phyloP scores from a whole-genome alignment of 139 green algal genomes.

The Medakamo hakoo region DNA sequence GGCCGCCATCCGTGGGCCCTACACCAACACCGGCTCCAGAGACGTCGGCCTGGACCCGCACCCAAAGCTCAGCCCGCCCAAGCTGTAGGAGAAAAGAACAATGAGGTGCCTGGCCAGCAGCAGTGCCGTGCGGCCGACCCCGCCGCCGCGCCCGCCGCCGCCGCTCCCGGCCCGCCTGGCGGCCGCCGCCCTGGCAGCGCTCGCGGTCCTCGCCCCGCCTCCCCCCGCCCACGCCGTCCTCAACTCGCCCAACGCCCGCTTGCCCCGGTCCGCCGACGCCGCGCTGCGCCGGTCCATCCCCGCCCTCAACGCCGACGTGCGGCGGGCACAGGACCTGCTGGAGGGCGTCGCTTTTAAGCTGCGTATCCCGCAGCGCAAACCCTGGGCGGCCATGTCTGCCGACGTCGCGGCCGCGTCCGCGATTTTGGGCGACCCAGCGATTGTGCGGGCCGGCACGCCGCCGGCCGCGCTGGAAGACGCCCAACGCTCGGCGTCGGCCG shows the following conservation, averaged over 20 bases:
- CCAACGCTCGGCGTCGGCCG: no score
- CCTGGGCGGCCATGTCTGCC: constrained; percentile 53
- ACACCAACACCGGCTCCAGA: constrained; percentile 42
- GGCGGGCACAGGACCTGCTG: constrained; percentile 27
- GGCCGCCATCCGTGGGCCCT: constrained; percentile 33
- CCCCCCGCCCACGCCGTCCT: constrained; percentile 40
- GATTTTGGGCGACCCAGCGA: constrained; percentile 4
- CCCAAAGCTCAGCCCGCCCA: not conserved
- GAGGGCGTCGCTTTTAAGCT: constrained; percentile 55
- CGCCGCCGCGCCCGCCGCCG: not conserved
- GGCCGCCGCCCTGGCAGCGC: constrained; percentile 5
- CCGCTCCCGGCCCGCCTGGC: not conserved
- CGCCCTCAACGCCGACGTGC: constrained; percentile 53
- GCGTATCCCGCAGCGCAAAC: constrained; percentile 66
- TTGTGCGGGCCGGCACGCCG: no score
- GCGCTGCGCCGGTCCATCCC: constrained; percentile 55
- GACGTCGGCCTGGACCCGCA: constrained; percentile 35
- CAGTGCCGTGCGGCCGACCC: not conserved
- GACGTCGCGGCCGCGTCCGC: constrained; percentile 21
- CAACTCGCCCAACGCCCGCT: constrained; percentile 42
- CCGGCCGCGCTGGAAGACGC: no score
- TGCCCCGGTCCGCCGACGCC: constrained; percentile 41
- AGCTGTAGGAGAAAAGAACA: not conserved
- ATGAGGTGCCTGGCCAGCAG: not conserved
- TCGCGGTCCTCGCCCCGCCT: constrained; percentile 5